Base-by-base conservation (phyloP, 805 yeast species). In the Pichia phayaonensis region DNA sequence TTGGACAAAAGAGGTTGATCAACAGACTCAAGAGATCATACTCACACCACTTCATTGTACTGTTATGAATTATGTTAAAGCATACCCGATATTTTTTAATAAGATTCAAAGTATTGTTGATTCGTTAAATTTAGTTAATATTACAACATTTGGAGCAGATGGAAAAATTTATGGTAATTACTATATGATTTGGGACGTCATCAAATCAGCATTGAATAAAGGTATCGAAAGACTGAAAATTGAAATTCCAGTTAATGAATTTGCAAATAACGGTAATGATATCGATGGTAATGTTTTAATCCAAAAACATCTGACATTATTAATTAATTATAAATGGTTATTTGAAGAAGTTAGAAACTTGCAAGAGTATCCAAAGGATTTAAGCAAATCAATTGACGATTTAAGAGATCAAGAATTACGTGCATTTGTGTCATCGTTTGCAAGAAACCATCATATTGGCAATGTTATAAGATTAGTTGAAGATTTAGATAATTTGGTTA, bases 401-500 rank as follows among this genome's bases (percentile, higher is more conserved):
- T 26, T 45, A 54, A 50, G 55, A 44, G 22, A 69, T 59, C 47
- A 66, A 56, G 69, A 76, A 63, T 50, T 69, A 48, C 58, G 58
- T n/a, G 50, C 54, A 1, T 84, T 80, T 62, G 73, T 81, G 13
- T 63, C 61, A n/a, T 59, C 58, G n/a, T 64, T 83, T 16, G 61
- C 81, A 1, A 53, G 41, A 65, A 70, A 49, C 72, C 81, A 44
- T 72, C 80, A 55, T 23, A 72, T 89, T 59, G 92, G 94, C 0
- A 84, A 84, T 59, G 59, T 90, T 46, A 69, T 79, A 16, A 80
- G 78, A 26, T 84, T 86, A 62, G 77, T 89, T 2, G 73, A 74
- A 40, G 86, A 83, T 36, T 78, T 82, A 41, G 84, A 83, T 51
- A 73, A 76, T 2, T 62, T 81, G 13, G 63, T 71, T 3, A 72